phyloP scores from a whole-genome alignment of 2,329 filamentous ascomycete species.

The Fusarium sp. region DNA sequence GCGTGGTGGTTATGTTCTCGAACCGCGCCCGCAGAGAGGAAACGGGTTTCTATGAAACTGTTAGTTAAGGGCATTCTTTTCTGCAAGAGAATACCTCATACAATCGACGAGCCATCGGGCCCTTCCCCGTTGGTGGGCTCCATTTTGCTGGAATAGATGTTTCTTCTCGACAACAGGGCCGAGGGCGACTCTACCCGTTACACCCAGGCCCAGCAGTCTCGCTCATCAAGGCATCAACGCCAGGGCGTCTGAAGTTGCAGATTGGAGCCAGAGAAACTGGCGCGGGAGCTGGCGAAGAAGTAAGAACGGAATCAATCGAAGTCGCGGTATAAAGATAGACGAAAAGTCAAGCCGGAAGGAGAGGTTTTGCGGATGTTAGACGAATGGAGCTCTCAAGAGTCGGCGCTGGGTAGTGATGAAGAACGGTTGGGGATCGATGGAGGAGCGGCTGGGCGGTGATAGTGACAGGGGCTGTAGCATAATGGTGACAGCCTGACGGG shows the following conservation, averaged over 20 bases:
- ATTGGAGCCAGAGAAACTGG: constrained; percentile 23
- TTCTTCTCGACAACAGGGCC: constrained; percentile 49
- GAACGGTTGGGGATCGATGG: constrained; percentile 46
- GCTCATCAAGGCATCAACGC: constrained; percentile 51
- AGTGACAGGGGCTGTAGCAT: constrained; percentile 40
- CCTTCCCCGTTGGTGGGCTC: constrained; percentile 63
- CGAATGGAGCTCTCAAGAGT: constrained; percentile 31
- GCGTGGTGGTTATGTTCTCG: constrained; percentile 73
- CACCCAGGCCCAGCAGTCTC: constrained; percentile 52
- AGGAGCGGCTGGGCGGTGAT: constrained; percentile 36
- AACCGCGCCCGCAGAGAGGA: constrained; percentile 87
- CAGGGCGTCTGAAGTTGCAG: constrained; percentile 27
- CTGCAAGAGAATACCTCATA: constrained; percentile 62
- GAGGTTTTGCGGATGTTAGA: constrained; percentile 9
- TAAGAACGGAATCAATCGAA: background rate
- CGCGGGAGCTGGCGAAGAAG: constrained; percentile 3
- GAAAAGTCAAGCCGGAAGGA: background rate
- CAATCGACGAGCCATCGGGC: constrained; percentile 84
- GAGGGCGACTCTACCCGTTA: constrained; percentile 54
- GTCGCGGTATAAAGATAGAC: constrained; percentile 7
- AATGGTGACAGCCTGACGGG: constrained; percentile 24
- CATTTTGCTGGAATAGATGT: constrained; percentile 50
- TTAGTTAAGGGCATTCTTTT: constrained; percentile 43
- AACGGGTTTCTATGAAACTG: constrained; percentile 76
- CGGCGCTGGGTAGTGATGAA: constrained; percentile 43